Evolutionary conservation across 129 eudicot species (phyloP).

Genomic region (Lactuca sativa): DNA sequence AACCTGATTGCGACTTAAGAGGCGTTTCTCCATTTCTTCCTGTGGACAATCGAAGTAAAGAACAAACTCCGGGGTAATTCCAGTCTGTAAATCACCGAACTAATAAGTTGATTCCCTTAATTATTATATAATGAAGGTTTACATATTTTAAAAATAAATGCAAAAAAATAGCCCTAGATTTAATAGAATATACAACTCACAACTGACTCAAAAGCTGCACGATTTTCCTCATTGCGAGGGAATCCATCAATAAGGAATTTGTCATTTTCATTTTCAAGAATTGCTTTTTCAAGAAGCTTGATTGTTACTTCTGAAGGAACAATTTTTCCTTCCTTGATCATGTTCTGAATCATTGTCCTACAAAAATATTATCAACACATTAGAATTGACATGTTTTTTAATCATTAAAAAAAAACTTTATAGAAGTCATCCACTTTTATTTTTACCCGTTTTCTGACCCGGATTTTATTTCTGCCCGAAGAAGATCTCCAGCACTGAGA

Average conservation of each 20-base stretch:
- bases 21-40: slow-evolving; percentile 98
- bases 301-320: slow-evolving; percentile 98
- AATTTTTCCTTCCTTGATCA: slow-evolving; percentile 95
- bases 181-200: slow-evolving; percentile 45
- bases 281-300: slow-evolving; percentile 88
- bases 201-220: slow-evolving; percentile 83
- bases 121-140: neutral
- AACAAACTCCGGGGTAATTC: slow-evolving; percentile 75
- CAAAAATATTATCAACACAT: slow-evolving; percentile 13
- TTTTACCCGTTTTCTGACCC: slow-evolving; percentile 93
- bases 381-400: neutral
- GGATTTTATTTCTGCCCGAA: slow-evolving; percentile 88
- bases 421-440: neutral
- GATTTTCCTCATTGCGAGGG: slow-evolving; percentile 98
- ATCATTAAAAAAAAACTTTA: neutral
- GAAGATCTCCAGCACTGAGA: slow-evolving; percentile 99
- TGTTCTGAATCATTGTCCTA: slow-evolving; percentile 91
- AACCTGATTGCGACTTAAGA: slow-evolving; percentile 89
- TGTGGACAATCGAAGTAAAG: slow-evolving; percentile 85
- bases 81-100: slow-evolving; percentile 55
- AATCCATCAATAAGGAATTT: slow-evolving; percentile 93
- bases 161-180: neutral
- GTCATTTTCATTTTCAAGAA: slow-evolving; percentile 72
- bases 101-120: neutral
- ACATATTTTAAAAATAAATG: neutral